Conservation (phyloP, 768 basidiomycete genomes). For the Boletellus emodensis region DNA sequence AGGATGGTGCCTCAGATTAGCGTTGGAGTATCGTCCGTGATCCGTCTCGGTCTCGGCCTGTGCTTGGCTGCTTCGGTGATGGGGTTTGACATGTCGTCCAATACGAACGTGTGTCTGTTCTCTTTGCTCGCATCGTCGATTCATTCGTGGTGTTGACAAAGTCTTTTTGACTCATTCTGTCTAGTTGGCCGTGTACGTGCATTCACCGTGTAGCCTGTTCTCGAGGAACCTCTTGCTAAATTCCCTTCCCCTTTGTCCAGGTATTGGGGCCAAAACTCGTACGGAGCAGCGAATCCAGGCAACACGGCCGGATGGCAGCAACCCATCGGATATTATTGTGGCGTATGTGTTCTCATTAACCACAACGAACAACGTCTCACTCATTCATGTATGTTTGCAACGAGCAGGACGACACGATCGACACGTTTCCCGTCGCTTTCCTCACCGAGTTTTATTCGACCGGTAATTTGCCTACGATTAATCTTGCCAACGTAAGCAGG, state of each 20-base stretch:
- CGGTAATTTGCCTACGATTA: conserved; percentile 54
- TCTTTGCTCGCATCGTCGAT: background rate
- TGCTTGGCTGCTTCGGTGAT: conserved; percentile 10
- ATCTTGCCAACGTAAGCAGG: conserved; percentile 52
- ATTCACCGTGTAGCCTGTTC: background rate
- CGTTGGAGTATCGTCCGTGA: background rate
- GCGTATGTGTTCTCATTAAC: conserved; percentile 6
- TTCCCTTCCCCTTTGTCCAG: conserved; percentile 4
- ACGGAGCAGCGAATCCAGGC: conserved; percentile 25
- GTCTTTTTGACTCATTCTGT: background rate
- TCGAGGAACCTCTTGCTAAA: background rate
- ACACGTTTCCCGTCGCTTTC: conserved; percentile 61
- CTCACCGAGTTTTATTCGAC: conserved; percentile 55
- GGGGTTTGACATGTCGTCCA: conserved; percentile 26
- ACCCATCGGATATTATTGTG: conserved; percentile 31
- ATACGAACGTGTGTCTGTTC: conserved; percentile 20
- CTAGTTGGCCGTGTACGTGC: conserved; percentile 25
- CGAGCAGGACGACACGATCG: conserved; percentile 49
- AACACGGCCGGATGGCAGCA: conserved; percentile 29
- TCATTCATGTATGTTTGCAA: background rate
- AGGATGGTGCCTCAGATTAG: conserved; percentile 10
- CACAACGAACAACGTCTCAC: background rate
- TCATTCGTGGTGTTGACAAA: background rate
- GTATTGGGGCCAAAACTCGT: conserved; percentile 38
- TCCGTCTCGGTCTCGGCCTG: conserved; percentile 15